These are phyloP conservation scores for Colletotrichum tanaceti DNA, from an alignment of 2,329 filamentous ascomycete species.

Conservation along the genomic window DNA sequence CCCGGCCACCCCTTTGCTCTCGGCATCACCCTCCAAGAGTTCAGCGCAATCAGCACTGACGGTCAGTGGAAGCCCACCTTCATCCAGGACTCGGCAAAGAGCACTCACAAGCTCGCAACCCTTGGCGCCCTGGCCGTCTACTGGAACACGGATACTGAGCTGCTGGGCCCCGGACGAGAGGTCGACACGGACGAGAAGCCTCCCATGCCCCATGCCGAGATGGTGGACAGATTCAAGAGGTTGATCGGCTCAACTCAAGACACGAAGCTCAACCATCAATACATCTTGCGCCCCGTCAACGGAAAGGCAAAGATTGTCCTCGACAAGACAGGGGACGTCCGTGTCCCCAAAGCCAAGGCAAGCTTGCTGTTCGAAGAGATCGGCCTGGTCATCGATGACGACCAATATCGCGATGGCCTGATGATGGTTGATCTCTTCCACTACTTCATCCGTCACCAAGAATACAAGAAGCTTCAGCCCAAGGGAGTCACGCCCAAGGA, in stretches of 20 bases:
- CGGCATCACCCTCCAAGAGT: slow-evolving; percentile 91
- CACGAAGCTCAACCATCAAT: slow-evolving; percentile 76
- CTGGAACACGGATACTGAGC: slow-evolving; percentile 93
- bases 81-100: slow-evolving; percentile 84
- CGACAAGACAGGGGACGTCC: slow-evolving; percentile 87
- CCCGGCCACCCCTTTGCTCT: slow-evolving; percentile 95
- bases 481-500: slow-evolving; percentile 85
- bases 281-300: slow-evolving; percentile 94
- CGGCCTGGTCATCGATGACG: slow-evolving; percentile 95
- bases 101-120: slow-evolving; percentile 93
- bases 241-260: slow-evolving; percentile 82
- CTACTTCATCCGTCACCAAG: slow-evolving; percentile 96
- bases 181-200: slow-evolving; percentile 69
- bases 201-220: slow-evolving; percentile 76
- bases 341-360: slow-evolving; percentile 88
- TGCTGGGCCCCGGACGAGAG: slow-evolving; percentile 86
- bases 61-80: slow-evolving; percentile 95
- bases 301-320: slow-evolving; percentile 95
- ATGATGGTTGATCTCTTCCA: slow-evolving; percentile 99
- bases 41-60: slow-evolving; percentile 97
- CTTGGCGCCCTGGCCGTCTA: slow-evolving; percentile 92
- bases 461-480: slow-evolving; percentile 93
- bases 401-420: slow-evolving; percentile 95
- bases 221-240: slow-evolving; percentile 80
- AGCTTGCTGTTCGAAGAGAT: slow-evolving; percentile 96